phyloP scores from a whole-genome alignment of 2,329 filamentous ascomycete species.

The Colletotrichum cuscutae region DNA sequence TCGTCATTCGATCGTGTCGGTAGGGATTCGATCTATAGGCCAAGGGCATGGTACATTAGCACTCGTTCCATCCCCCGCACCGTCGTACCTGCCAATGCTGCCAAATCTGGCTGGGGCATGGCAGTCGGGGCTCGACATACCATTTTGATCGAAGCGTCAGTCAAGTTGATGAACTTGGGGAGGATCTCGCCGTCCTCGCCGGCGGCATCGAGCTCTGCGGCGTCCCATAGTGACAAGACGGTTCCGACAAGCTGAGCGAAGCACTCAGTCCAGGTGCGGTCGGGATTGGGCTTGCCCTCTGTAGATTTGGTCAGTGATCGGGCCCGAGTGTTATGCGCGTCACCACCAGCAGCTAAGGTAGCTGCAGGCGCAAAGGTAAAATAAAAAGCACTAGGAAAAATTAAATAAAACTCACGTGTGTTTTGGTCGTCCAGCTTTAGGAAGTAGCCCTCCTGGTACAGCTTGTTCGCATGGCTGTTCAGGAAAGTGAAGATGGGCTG shows the following conservation, averaged over 20 bases:
- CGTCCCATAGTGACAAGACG: slow-evolving; percentile 95
- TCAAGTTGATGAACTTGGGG: slow-evolving; percentile 94
- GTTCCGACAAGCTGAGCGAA: slow-evolving; percentile 97
- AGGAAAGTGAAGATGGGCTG: slow-evolving; percentile 94
- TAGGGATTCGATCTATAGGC: slow-evolving; percentile 81
- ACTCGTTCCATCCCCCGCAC: slow-evolving; percentile 18
- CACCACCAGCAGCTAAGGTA: neutral
- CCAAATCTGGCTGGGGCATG: neutral
- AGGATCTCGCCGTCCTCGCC: slow-evolving; percentile 86
- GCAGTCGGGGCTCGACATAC: slow-evolving; percentile 58
- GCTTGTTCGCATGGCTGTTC: slow-evolving; percentile 94
- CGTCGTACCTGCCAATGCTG: neutral
- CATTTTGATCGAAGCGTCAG: slow-evolving; percentile 98
- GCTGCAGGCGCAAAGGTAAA: neutral
- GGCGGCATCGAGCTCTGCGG: slow-evolving; percentile 87
- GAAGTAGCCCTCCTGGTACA: slow-evolving; percentile 98
- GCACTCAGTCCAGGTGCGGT: slow-evolving; percentile 94
- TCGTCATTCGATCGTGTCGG: slow-evolving; percentile 82
- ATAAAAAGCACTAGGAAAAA: neutral
- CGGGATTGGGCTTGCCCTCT: slow-evolving; percentile 88
- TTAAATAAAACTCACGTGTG: slow-evolving; percentile 71
- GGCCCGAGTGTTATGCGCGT: neutral
- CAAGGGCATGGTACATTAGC: slow-evolving; percentile 26
- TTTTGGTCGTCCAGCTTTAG: slow-evolving; percentile 96
- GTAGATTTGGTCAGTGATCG: slow-evolving; percentile 29